phyloP scores from a whole-genome alignment of 1,139 yeast genomes.

The Suhomyces ambrosiae region DNA sequence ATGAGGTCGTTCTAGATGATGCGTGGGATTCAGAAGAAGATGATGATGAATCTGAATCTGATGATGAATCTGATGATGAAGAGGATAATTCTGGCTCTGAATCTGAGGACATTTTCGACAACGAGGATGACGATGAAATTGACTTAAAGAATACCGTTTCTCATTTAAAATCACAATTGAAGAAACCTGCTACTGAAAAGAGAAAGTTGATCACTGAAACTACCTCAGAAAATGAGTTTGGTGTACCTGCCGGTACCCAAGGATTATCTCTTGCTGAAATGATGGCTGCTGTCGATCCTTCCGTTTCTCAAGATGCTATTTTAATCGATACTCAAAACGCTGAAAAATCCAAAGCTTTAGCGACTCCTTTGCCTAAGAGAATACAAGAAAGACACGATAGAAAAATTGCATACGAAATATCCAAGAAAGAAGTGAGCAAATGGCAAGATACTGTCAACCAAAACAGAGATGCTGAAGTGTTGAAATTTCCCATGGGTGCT shows the following conservation, averaged over 20 bases:
- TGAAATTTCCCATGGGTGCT: slow-evolving; percentile 71
- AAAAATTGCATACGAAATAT: slow-evolving; percentile 85
- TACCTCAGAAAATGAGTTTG: slow-evolving; percentile 69
- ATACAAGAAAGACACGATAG: slow-evolving; percentile 87
- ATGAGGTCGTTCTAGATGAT: slow-evolving; percentile 47
- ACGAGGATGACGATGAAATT: slow-evolving; percentile 30
- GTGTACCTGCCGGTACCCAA: slow-evolving; percentile 60
- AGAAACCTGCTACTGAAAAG: slow-evolving; percentile 39
- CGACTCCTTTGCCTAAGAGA: slow-evolving; percentile 83
- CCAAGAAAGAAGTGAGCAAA: slow-evolving; percentile 81
- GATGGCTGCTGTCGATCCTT: slow-evolving; percentile 62
- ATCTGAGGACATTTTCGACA: slow-evolving; percentile 21
- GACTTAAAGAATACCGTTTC: slow-evolving; percentile 41
- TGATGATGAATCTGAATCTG: slow-evolving; percentile 23
- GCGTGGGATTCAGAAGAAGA: slow-evolving; percentile 35
- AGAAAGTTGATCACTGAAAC: slow-evolving; percentile 52
- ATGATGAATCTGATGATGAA: slow-evolving; percentile 9
- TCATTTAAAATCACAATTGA: slow-evolving; percentile 30
- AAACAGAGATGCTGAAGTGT: slow-evolving; percentile 81
- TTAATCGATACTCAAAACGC: slow-evolving; percentile 43
- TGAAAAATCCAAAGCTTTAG: slow-evolving; percentile 49
- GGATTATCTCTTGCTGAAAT: slow-evolving; percentile 73
- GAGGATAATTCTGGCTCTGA: slow-evolving; percentile 19
- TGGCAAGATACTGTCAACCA: slow-evolving; percentile 86
- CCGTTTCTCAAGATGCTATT: slow-evolving; percentile 49